A percentile compares a stretch with the other conserved stretches of the same genome.
Conservation (phyloP, 306 rosid species). For the Prinsepia uniflora region DNA sequence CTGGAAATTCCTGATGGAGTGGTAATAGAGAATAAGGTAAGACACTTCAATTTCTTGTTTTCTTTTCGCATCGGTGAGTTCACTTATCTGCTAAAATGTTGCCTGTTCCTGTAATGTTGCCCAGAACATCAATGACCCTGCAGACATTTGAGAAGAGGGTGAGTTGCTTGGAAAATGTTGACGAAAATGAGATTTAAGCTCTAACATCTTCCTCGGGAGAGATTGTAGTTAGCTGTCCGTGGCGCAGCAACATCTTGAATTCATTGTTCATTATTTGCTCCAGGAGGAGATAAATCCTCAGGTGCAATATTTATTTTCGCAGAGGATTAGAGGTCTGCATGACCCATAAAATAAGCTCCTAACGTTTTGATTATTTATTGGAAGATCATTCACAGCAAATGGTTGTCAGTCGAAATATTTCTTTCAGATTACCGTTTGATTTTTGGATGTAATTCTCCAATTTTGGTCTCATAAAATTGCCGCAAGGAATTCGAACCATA, state of each 20-base stretch:
- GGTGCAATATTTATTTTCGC: neutral
- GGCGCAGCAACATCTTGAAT: neutral
- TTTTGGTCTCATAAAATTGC: neutral
- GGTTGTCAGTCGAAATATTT: neutral
- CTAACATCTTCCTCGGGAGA: neutral
- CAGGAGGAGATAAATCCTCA: neutral
- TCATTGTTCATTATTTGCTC: neutral
- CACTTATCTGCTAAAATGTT: neutral
- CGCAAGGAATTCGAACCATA: neutral
- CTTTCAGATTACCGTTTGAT: neutral
- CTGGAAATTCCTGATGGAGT: constrained; percentile 69
- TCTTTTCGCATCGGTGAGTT: neutral
- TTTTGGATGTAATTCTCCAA: neutral
- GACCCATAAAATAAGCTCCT: constrained; percentile 6
- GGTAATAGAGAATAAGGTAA: constrained; percentile 60
- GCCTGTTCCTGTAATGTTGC: constrained; percentile 12
- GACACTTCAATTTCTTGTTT: neutral
- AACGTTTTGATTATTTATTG: neutral
- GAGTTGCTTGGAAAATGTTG: constrained; percentile 19
- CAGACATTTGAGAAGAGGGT: constrained; percentile 29
- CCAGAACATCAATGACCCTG: constrained; percentile 52
- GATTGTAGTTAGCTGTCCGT: neutral
- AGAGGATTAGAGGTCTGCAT: neutral
- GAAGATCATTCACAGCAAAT: neutral
- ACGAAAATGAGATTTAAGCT: constrained; percentile 2